Evolutionary conservation across 23 red algal species (phyloP), one percentile per base, ranked within the genome.

Genomic region (Gracilaria domingensis): DNA sequence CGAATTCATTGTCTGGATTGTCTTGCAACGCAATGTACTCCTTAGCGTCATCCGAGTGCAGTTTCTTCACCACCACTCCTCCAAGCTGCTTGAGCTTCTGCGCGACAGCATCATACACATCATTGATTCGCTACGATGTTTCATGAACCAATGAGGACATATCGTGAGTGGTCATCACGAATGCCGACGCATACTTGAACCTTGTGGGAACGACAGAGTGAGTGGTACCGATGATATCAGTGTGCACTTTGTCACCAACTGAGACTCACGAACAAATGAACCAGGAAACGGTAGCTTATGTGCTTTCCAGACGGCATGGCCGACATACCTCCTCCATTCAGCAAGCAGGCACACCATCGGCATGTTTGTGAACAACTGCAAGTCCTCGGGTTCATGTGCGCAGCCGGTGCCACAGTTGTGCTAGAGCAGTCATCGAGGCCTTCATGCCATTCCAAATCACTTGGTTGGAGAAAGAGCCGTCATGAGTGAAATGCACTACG

Each of bases 121-220:
- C 42, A 29, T 4, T 17, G 28, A 79, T 16, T 45, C 9, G 36
- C 26, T 33, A 9, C 75, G 33, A 30, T 79, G 42, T 18, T 24
- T 30, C 75, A 79, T 25, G n/a, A 79, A 50, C 58, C 59, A 34
- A 86, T 23, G 11, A 86, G 6, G 8, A 53, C 30, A 73, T 86
- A 86, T 56, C 82, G 29, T 34, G 82, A 86, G 58, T 70, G 38
- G 42, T 73, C 82, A 69, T 86, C n/a, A 86, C 29, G 48, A 86
- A 86, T 50, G 82, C 30, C 25, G 25, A 86, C 30, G 38, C 60
- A 69, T 86, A 86, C 29, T 69, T 55, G 47, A 71, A 86, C 36
- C 60, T 33, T 67, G 39, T 16, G 56, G 82, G 47, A 71, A 67
- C 28, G 55, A 84, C 20, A 14, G 21, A 5, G 32, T 45, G 14